Evolutionary conservation across 257 asterid species (phyloP).

Genomic region (Ballota nigra): DNA sequence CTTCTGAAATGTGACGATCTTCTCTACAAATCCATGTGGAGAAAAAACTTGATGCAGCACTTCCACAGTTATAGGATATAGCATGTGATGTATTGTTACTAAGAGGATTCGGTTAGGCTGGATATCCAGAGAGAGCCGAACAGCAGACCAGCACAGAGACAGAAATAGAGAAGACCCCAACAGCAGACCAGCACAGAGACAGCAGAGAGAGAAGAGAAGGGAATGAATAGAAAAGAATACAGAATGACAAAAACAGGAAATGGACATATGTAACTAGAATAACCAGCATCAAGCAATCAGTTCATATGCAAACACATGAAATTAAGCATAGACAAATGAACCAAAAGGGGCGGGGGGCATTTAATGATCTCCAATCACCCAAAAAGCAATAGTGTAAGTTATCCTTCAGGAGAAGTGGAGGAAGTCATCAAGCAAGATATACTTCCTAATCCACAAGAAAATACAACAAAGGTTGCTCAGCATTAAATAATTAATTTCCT

Average conservation of each 20-base stretch:
- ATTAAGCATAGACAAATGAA: slow-evolving; percentile 8
- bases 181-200: slow-evolving; percentile 84
- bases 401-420: background rate
- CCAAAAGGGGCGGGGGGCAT: too few relatives aligned
- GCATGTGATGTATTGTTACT: slow-evolving; percentile 99
- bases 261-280: slow-evolving; percentile 31
- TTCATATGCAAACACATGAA: slow-evolving; percentile 23
- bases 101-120: slow-evolving; percentile 99
- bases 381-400: background rate
- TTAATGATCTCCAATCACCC: background rate
- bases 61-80: slow-evolving; percentile 99
- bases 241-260: slow-evolving; percentile 43
- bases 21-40: slow-evolving; percentile 99
- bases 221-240: slow-evolving; percentile 69
- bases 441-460: background rate
- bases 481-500: background rate
- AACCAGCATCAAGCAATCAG: slow-evolving; percentile 31
- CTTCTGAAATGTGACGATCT: slow-evolving; percentile 99
- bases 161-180: slow-evolving; percentile 69
- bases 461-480: background rate
- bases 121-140: slow-evolving; percentile 67
- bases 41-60: slow-evolving; percentile 99
- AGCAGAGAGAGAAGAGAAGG: slow-evolving; percentile 81
- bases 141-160: slow-evolving; percentile 76
- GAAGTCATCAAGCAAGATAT: slow-evolving; percentile 14